These are phyloP conservation scores for Podospora comata DNA, from an alignment of 495 filamentous ascomycete species.

Conservation along the genomic window DNA sequence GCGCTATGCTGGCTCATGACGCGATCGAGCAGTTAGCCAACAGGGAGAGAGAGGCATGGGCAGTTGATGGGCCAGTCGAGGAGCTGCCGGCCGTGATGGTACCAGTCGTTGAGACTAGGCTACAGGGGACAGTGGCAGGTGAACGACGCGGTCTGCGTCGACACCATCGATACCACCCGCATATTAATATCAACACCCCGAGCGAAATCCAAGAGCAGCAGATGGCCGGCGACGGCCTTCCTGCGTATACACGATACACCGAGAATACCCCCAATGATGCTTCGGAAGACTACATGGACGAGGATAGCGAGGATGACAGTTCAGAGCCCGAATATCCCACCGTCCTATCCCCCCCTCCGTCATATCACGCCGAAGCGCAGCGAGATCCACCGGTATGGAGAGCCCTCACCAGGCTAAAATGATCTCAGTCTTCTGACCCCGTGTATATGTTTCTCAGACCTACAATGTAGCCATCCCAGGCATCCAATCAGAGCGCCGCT, in stretches of 20 bases:
- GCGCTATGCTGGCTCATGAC: background rate
- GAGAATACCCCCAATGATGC: background rate
- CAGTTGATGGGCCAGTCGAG: background rate
- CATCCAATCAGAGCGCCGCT: background rate
- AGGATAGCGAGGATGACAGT: background rate
- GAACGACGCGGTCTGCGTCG: background rate
- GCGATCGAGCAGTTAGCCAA: background rate
- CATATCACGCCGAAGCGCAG: background rate
- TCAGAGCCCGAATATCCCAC: background rate
- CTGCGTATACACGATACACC: background rate
- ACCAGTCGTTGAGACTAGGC: background rate
- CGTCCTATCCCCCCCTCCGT: background rate
- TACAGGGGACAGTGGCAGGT: background rate
- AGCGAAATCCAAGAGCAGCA: background rate
- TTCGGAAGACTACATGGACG: background rate
- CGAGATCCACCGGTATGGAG: background rate
- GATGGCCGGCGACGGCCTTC: background rate
- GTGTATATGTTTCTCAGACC: background rate
- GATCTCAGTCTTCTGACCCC: background rate
- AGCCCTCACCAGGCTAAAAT: background rate
- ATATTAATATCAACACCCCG: background rate
- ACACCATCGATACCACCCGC: background rate
- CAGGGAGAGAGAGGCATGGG: background rate
- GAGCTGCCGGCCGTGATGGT: background rate
- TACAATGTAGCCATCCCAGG: background rate